Base-by-base conservation (phyloP, 1,284 basidiomycete species). In the Thecaphora frezii region DNA sequence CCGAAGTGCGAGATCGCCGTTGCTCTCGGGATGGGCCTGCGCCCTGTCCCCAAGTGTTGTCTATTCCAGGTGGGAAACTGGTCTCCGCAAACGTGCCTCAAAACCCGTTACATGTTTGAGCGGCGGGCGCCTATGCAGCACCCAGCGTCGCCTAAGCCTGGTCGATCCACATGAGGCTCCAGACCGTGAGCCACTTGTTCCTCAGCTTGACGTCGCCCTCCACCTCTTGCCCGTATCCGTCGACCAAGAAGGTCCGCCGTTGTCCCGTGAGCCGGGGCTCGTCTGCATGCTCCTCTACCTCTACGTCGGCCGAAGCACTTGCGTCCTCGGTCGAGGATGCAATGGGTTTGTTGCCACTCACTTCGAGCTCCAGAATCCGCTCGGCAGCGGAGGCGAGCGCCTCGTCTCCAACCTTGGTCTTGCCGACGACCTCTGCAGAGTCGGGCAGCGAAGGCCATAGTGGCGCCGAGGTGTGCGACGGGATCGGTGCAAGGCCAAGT, bases 321-420 rank as follows among this genome's bases (percentile, higher is more conserved):
- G 40, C 40, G 18, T 44, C 46, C 19, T 42, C 25, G 28, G 9
- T 8, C 38, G 16, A 16, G 16, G 30, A 14, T 9, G 26, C 19
- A 3, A 56, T 44, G n/a, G 64, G 58, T 3, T 56, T 66, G 28
- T 66, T 66, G 10, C 67, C 67, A 42, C 63, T 64, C 22, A 70
- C 64, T 44, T 73, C 53, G 24, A 69, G 44, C 46, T 76, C 74
- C 21, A 70, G 41, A 12, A 75, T 55, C 21, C 63, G 47, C 25
- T 71, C 53, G 0, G 24, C 36, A 0, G 65, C 57, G 8, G 50
- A 21, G 1, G 13, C 23, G 7, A 71, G 47, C 14, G 61, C 44
- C 19, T 69, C 54, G 40, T 66, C 65, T 0, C 48, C 51, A 7
- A 47, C 43, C 33, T 51, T 54, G 44, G 41, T 67, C 46, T 12